Base-by-base conservation (phyloP, 2,329 filamentous ascomycete genomes). In the Aspergillus sp. region DNA sequence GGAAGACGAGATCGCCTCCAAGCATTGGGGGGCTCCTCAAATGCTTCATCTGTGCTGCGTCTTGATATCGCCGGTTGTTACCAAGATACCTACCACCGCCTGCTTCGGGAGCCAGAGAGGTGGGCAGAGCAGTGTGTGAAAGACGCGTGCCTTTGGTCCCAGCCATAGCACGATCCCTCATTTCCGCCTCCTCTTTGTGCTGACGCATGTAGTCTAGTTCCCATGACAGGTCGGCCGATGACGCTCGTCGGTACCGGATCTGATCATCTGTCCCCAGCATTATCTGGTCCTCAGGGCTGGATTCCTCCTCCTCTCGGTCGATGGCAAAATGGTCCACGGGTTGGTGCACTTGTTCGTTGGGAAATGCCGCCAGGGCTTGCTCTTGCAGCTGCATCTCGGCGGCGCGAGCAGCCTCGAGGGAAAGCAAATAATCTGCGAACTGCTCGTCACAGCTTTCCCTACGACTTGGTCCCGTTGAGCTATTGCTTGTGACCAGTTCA, bases 361-460 rank as follows among this genome's bases (percentile, higher is more conserved):
- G 76, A 55, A 77, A 79, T 5, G 76, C 76, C 33, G 76, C 76
- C 50, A 79, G 64, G 14, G 75, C 70, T 58, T 75, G 74, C 61
- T 95, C 89, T 56, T 88, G 84, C 57, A 96, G 77, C 68, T 93
- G 87, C 64, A 86, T 84, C 68, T 94, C 86, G 8, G 88, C 89
- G 64, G 90, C 87, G 64, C 85, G 87, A 47, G 89, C 89, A 47
- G 89, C 89, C 41, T 91, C 89, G 52, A 95, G 77, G 51, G 88
- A 85, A 53, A 95, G 81, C 50, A 96, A 74, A 69, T 92, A 92
- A 35, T 86, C 84, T 47, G 87, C 84, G 60, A 89, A 87, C 57
- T 83, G 82, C 56, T 89, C 88, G 65, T 94, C 89, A 57, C 88
- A 87, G 52, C 80, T 91, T 78, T 78, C 80, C 60, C 76, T 59